These are phyloP conservation scores for Cladosporium phlei DNA, from an alignment of 2,329 filamentous ascomycete species.

Conservation along the genomic window DNA sequence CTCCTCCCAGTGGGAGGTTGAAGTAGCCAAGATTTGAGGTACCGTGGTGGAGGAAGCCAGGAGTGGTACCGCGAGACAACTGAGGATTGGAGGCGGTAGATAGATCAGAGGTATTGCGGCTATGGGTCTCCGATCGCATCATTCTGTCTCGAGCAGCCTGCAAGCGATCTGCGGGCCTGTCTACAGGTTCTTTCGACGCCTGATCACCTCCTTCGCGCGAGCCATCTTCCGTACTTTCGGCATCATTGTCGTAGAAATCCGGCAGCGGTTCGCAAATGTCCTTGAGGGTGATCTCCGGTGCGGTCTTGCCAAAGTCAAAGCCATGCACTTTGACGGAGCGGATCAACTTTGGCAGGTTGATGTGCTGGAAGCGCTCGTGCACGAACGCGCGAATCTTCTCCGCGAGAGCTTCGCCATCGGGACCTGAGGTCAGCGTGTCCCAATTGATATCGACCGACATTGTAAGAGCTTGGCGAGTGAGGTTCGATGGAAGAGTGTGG, in stretches of 20 bases:
- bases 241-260: conserved; percentile 87
- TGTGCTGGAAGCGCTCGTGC: conserved; percentile 90
- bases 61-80: conserved; percentile 40
- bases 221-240: conserved; percentile 42
- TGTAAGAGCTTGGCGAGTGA: too few species aligned
- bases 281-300: conserved; percentile 85
- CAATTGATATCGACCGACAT: conserved; percentile 99
- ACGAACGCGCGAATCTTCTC: conserved; percentile 87
- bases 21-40: conserved; percentile 78
- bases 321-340: conserved; percentile 91
- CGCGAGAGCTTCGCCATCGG: conserved; percentile 79
- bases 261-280: conserved; percentile 93
- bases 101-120: conserved; percentile 5
- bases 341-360: conserved; percentile 90
- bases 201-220: neutral
- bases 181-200: neutral
- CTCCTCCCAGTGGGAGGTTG: conserved; percentile 68
- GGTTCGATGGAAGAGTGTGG: too few species aligned
- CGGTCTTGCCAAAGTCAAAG: conserved; percentile 82
- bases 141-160: conserved; percentile 14
- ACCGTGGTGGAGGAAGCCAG: conserved; percentile 58
- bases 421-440: conserved; percentile 83
- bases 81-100: conserved; percentile 16
- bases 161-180: conserved; percentile 16
- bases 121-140: conserved; percentile 14